Evolutionary conservation across 106 monocot genomes (phyloP).

Genomic region (Amphibolis antarctica): DNA sequence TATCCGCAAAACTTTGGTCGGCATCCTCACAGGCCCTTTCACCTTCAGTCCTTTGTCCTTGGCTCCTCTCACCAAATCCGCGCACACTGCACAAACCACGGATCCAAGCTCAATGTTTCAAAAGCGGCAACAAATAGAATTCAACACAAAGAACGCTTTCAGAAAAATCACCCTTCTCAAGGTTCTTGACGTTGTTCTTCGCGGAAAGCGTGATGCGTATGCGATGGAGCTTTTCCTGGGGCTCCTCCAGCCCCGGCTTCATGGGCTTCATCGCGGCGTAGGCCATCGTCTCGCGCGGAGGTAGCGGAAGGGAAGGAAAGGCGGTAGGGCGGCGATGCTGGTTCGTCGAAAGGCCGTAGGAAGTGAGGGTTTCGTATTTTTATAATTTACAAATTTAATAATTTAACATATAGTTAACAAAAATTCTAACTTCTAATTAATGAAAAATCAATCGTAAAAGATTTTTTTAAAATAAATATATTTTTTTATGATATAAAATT

Average conservation of each 20-base stretch:
- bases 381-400: no score
- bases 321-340: background rate
- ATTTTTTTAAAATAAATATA: no score
- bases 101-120: background rate
- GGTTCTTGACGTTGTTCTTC: conserved; percentile 74
- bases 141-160: background rate
- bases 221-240: conserved; percentile 52
- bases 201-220: conserved; percentile 83
- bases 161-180: conserved; percentile 50
- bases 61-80: conserved; percentile 59
- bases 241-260: conserved; percentile 60
- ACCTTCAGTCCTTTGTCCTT: conserved; percentile 51
- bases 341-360: no score
- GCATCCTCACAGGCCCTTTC: conserved; percentile 64
- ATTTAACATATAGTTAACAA: no score
- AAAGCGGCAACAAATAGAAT: background rate
- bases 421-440: no score
- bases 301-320: no score
- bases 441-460: no score
- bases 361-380: no score
- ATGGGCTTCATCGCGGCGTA: conserved; percentile 54
- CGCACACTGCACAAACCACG: conserved; percentile 26
- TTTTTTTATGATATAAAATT: no score
- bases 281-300: conserved; percentile 18
- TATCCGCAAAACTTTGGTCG: conserved; percentile 56